phyloP scores from a whole-genome alignment of 208 protist genomes.

The Wallacemonas rigidus region DNA sequence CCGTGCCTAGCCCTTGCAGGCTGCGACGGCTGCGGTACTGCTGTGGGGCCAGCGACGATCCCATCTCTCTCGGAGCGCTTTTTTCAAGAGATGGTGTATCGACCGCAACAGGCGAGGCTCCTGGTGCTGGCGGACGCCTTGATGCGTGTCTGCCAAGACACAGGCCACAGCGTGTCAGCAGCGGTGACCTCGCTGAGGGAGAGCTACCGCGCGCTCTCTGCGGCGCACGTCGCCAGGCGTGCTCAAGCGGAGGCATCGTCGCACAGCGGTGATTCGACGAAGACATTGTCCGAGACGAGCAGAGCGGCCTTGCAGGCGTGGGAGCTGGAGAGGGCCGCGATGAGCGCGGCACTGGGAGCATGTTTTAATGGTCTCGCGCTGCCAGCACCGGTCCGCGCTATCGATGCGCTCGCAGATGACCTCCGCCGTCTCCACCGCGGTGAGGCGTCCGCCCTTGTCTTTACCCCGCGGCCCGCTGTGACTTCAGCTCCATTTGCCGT shows the following conservation, averaged over 20 bases:
- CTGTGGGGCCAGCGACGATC: not conserved
- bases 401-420: not conserved
- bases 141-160: not conserved
- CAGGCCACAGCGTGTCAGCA: not conserved
- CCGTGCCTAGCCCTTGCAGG: not conserved
- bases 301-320: not conserved
- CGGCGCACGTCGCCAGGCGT: not conserved
- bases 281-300: no score
- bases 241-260: not conserved
- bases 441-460: not conserved
- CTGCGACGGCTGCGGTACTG: not conserved
- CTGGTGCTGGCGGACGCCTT: not conserved
- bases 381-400: not conserved
- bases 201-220: not conserved
- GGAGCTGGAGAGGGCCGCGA: not conserved
- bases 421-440: not conserved
- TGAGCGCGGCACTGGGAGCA: not conserved
- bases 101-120: constrained; percentile 3
- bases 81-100: constrained; percentile 8
- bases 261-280: not conserved
- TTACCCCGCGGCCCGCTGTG: not conserved
- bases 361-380: not conserved
- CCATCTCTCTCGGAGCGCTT: not conserved
- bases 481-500: not conserved
- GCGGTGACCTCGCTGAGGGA: not conserved